phyloP scores from a whole-genome alignment of 176 grass and related monocot species.

The Melocanna baccifera region DNA sequence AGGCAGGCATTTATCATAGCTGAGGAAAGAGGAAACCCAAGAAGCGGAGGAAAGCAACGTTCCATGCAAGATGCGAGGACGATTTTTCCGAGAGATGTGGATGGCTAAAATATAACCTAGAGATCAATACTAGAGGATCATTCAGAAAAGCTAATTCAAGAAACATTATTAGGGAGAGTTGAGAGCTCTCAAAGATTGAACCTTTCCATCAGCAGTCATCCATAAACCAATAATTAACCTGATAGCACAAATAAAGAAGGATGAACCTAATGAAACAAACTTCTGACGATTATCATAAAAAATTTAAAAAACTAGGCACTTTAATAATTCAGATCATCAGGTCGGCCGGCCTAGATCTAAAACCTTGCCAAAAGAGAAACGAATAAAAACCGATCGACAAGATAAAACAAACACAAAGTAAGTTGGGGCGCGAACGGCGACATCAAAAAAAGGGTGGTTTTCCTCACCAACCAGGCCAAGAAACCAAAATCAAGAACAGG shows the following conservation, averaged over 20 bases:
- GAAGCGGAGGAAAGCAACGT: background rate
- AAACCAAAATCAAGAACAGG: background rate
- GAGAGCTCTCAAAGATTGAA: background rate
- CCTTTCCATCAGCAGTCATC: background rate
- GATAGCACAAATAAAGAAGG: background rate
- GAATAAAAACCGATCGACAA: background rate
- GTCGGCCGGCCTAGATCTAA: slow-evolving; percentile 20
- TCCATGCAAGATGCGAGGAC: background rate
- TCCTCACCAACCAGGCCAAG: background rate
- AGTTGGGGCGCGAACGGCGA: background rate
- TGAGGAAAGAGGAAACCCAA: background rate
- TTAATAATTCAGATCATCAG: background rate
- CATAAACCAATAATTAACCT: background rate
- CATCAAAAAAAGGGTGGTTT: background rate
- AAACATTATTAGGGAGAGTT: background rate
- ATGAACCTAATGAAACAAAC: background rate
- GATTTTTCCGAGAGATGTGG: background rate
- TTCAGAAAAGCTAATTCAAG: background rate
- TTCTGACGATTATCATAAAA: background rate
- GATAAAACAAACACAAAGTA: background rate
- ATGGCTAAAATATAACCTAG: background rate
- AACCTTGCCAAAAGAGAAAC: background rate
- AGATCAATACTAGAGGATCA: background rate
- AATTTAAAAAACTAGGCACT: background rate
- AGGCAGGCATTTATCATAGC: background rate